Base-by-base conservation (phyloP, 192 early-diverging fungal species). In the Backusella parvicylindrica region DNA sequence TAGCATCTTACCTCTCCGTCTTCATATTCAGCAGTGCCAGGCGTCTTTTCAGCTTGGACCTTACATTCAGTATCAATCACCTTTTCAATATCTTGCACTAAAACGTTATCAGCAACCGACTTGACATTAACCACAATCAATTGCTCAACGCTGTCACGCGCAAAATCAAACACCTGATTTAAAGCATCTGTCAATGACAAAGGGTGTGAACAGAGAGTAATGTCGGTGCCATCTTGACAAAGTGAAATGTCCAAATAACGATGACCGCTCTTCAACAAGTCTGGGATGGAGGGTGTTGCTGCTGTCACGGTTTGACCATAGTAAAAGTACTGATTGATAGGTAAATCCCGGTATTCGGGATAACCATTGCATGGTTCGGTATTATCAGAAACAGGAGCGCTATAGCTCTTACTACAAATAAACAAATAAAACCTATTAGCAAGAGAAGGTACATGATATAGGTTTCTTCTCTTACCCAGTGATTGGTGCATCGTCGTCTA, bases 11-110 rank as follows among this genome's bases (percentile, higher is more conserved):
- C 73, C 33, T 72, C 65, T 35, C 41, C n/a, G 21, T 68, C 35
- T 32, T 73, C 35, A 35, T 67, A 78, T 23, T 67, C 65, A 35
- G 68, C 26, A 3, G 65, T 78, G 1, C 77, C 77, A 5, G 23
- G 23, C 13, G 77, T 78, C 30, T 33, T 64, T 12, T 68, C 71
- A 13, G 77, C 31, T n/a, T 78, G 77, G 11, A 40, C 16, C 35
- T 78, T 60, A 38, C 77, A 78, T 26, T 40, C 65, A 23, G 47
- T n/a, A 56, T 78, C 77, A 67, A 78, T 78, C 6, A 37, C 32
- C 16, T 23, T 15, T 43, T 78, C 38, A 36, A 78, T 36, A 13
- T 33, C 64, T 56, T 68, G 77, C 4, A 23, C 49, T 65, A 21
- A 31, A 2, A 37, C 33, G 5, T 23, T 38, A 1, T 32, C 16